Percentiles rank a stretch among this genome's conserved stretches.
phyloP scores from a whole-genome alignment of 345 rosid species.

The Eucalyptus regnans region DNA sequence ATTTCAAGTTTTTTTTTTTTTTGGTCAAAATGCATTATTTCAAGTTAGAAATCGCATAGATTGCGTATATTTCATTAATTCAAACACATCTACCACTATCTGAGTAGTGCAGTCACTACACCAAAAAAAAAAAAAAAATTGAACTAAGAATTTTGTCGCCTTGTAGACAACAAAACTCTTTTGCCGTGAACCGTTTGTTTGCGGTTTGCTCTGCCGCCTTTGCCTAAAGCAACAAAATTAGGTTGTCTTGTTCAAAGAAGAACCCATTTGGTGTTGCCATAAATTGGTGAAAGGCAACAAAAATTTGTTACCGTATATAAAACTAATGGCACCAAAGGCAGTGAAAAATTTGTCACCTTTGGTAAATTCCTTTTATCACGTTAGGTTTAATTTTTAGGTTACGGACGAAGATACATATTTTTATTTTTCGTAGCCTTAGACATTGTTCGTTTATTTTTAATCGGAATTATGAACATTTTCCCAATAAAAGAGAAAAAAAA shows the following conservation, averaged over 20 bases:
- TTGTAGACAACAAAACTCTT: not conserved
- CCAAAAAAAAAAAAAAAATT: not conserved
- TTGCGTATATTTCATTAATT: not conserved
- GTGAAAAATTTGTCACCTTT: not conserved
- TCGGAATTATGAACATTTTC: not conserved
- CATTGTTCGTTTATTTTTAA: not conserved
- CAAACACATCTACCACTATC: not conserved
- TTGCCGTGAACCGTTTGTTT: not conserved
- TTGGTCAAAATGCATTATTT: not conserved
- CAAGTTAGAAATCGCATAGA: not conserved
- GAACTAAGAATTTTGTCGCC: not conserved
- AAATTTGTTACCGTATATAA: not conserved
- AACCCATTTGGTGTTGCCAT: not conserved
- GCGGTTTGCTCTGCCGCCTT: not conserved
- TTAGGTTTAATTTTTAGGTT: not conserved
- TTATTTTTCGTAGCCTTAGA: not conserved
- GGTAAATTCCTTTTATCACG: not conserved
- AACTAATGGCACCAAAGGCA: not conserved
- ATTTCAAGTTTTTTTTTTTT: not conserved
- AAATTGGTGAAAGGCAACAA: not conserved
- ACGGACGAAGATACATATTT: rapidly evolving
- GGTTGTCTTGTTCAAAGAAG: not conserved
- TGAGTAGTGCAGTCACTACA: not conserved
- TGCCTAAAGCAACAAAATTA: not conserved
- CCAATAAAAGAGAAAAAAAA: not conserved